Evolutionary conservation across 208 protist species (phyloP).

Genomic region (Trichomonas tenax): DNA sequence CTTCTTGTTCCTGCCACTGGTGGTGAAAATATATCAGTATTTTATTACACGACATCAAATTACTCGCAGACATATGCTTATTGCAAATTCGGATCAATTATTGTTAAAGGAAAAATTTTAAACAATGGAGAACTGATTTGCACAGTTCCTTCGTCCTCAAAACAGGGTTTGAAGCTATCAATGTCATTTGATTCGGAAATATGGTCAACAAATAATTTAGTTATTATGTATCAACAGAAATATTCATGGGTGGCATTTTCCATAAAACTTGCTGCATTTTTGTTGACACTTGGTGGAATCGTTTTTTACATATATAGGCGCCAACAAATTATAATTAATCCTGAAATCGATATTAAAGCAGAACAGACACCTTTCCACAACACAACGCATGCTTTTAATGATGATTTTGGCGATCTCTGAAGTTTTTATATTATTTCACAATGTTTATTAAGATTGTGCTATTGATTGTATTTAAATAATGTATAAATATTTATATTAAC

Average conservation of each 20-base stretch:
- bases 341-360: not conserved
- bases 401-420: not conserved
- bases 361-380: not conserved
- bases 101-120: not conserved
- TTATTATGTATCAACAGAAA: not conserved
- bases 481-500: too few relatives aligned
- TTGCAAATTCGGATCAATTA: not conserved
- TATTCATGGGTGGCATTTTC: not conserved
- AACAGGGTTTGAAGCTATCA: not conserved
- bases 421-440: not conserved
- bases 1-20: not conserved
- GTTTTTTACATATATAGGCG: not conserved
- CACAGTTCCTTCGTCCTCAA: not conserved
- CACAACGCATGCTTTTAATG: not conserved
- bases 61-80: not conserved
- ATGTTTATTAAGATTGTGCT: too few relatives aligned
- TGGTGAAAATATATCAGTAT: not conserved
- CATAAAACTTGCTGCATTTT: not conserved
- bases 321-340: not conserved
- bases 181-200: not conserved
- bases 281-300: not conserved
- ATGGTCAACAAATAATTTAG: not conserved
- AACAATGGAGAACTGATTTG: not conserved
- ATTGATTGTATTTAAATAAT: too few relatives aligned
- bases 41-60: not conserved